Base-by-base conservation (phyloP, 2,329 filamentous ascomycete genomes). In the Sporothrix mexicana region DNA sequence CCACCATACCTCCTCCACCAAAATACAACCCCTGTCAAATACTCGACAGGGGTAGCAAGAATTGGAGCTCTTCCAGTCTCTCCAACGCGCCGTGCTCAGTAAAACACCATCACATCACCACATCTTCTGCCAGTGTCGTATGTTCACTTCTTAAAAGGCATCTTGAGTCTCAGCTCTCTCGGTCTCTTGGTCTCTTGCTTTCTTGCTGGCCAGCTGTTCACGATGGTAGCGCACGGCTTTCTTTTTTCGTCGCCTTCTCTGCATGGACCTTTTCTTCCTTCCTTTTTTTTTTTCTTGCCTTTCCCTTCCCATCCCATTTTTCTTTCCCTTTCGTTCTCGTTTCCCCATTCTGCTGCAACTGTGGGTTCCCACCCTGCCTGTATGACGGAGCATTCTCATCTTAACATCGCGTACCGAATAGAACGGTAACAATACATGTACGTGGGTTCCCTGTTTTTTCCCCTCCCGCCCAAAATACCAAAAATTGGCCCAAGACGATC, bases 391-490 rank as follows among this genome's bases (percentile, higher is more conserved):
- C 20, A 66, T 66, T 45, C 61, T 66, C 61, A 66, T 66, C 61
- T 66, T 66, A 66, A 47, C 61, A 66, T 66, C n/a, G 61, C 61
- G 61, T 66, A 66, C 61, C 61, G 61, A 66, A 47, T 36, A 64
- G 41, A 66, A 47, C 61, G 61, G 61, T 66, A 47, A 17, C 41
- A 47, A 45, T 47, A 13, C 13, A 17, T 41, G 13, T 47, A 13
- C 13, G 23, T 41, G 13, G 41, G 61, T n/a, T 36, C 57, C 57
- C 17, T 43, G 17, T 36, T 36, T 36, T 36, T 36, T 64, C n/a
- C 57, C 61, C 61, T 66, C 41, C 61, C 41, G 25, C 61, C 61
- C 61, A 25, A 43, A 36, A 36, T 36, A 36, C 30, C 30, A 36
- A 36, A 36, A 36, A 36, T 4, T 13, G 12, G 12, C 47, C 15